Conservation (phyloP, 768 basidiomycete genomes). For the Gloeophyllum trabeum region DNA sequence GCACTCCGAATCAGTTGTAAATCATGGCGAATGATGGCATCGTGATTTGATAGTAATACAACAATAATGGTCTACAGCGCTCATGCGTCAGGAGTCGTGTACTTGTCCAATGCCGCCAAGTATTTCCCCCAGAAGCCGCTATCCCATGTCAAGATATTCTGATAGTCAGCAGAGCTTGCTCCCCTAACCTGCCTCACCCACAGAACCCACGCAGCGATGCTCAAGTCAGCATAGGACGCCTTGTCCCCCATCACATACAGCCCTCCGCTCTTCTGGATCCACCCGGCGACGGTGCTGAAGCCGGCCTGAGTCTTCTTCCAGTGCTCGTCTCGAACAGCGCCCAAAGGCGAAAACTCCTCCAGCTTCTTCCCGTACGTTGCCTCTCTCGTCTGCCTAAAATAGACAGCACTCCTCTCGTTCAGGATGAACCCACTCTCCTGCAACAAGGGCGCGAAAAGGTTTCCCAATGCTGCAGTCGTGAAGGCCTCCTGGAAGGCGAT, state of each 20-base stretch:
- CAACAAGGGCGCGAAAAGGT: not conserved
- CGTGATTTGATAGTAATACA: no score
- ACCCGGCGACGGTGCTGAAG: slow-evolving; percentile 15
- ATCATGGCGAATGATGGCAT: no score
- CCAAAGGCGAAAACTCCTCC: slow-evolving; percentile 22
- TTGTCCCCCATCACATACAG: slow-evolving; percentile 22
- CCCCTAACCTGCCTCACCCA: slow-evolving; percentile 22
- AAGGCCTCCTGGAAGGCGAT: not conserved
- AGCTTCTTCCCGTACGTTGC: slow-evolving; percentile 19
- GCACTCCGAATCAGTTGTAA: no score
- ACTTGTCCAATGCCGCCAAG: slow-evolving; percentile 19
- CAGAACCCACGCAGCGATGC: slow-evolving; percentile 20
- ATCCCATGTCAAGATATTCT: slow-evolving; percentile 22
- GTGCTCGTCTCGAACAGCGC: slow-evolving; percentile 14
- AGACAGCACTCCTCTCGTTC: slow-evolving; percentile 17
- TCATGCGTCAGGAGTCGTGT: no score
- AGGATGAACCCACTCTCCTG: slow-evolving; percentile 4
- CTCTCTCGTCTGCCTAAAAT: slow-evolving; percentile 24
- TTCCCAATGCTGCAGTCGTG: not conserved
- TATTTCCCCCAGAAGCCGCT: slow-evolving; percentile 26
- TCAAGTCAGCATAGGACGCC: slow-evolving; percentile 23
- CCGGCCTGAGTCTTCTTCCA: slow-evolving; percentile 18
- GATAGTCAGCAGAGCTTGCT: slow-evolving; percentile 20
- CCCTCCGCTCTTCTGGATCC: slow-evolving; percentile 18
- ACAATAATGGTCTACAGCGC: no score